Evolutionary conservation across 2,329 filamentous ascomycete genomes (phyloP), one percentile per base, ranked within the genome.

Genomic region (Ampelomyces quisqualis): DNA sequence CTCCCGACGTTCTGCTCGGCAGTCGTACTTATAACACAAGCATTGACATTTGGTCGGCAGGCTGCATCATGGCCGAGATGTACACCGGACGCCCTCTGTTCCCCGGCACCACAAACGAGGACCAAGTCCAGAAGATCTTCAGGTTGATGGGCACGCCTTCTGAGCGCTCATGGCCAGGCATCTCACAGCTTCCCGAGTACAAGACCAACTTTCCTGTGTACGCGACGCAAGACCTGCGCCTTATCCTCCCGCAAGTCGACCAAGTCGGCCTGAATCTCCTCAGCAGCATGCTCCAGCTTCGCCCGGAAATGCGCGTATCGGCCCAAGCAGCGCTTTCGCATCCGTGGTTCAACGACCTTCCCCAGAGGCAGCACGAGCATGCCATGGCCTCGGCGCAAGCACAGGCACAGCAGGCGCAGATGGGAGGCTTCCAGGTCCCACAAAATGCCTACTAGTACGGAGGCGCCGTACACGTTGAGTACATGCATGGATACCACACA

Each of bases 1-100:
- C 93, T 1, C 93, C 93, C 0, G 93, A 98, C 60, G 93, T 98
- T 32, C 79, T 98, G 36, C 80, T 98, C 31, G 93, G 93, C 37
- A 93, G 87, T 60, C 78, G 93, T 53, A 97, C 93, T 15, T 98
- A 98, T 75, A 98, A 95, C 72, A 98, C 93, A n/a, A 95, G 89
- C 72, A 97, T 98, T 68, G 93, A 98, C 64, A 97, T 98, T 66
- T 98, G 93, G 93, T 95, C 89, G 5, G 93, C 93, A 5, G 93
- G 93, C 41, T 98, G 93, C 70, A 98, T 98, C 76, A 97, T 98
- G 93, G 93, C 93, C 7, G 93, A 98, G 72, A 96, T 98, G 90
- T 97, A 94, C 70, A 96, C 91, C 0, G 93, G 93, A 3, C 81
- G 93, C 13, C 93, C 93, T 0, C 79, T 98, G 5, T 98, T 98